A percentile compares a stretch with the other conserved stretches of the same genome.
These are phyloP conservation scores for Pseudovirgaria hyperparasitica DNA, from an alignment of 2,329 filamentous ascomycete species.

Conservation along the genomic window DNA sequence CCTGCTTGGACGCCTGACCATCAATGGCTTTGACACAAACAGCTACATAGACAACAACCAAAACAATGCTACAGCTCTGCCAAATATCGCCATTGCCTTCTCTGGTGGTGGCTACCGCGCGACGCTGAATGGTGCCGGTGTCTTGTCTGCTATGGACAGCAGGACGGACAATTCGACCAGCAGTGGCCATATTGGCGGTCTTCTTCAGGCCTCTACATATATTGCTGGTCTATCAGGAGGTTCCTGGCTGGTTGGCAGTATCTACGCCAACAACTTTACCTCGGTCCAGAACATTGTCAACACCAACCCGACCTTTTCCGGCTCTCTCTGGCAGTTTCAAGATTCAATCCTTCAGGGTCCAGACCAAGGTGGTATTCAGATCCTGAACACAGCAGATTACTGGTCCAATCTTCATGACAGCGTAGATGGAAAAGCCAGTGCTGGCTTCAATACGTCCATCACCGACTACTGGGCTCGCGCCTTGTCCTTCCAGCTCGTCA, in stretches of 20 bases:
- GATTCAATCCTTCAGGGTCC: constrained; percentile 51
- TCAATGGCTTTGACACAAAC: constrained; percentile 65
- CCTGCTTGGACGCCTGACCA: constrained; percentile 58
- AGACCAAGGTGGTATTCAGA: constrained; percentile 33
- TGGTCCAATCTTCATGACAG: constrained; percentile 45
- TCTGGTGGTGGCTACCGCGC: constrained; percentile 81
- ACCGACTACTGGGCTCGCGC: constrained; percentile 85
- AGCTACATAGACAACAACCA: constrained; percentile 52
- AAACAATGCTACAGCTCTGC: constrained; percentile 43
- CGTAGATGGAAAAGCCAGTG: constrained; percentile 48
- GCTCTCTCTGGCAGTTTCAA: constrained; percentile 48
- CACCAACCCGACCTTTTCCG: constrained; percentile 24
- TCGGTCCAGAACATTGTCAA: constrained; percentile 46
- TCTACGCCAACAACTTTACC: constrained; percentile 69
- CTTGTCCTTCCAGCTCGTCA: constrained; percentile 75
- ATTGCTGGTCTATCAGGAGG: constrained; percentile 71
- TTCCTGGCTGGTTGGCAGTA: constrained; percentile 71
- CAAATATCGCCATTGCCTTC: constrained; percentile 62
- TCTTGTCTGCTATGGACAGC: constrained; percentile 64
- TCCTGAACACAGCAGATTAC: constrained; percentile 48
- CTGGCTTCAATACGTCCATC: constrained; percentile 53
- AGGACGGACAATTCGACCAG: constrained; percentile 51
- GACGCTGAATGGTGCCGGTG: constrained; percentile 72
- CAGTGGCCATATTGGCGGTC: constrained; percentile 60
- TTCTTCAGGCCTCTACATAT: constrained; percentile 73